Evolutionary conservation across 2,329 filamentous ascomycete genomes (phyloP), one percentile per base, ranked within the genome.

Genomic region (Beauveria pseudobassiana): DNA sequence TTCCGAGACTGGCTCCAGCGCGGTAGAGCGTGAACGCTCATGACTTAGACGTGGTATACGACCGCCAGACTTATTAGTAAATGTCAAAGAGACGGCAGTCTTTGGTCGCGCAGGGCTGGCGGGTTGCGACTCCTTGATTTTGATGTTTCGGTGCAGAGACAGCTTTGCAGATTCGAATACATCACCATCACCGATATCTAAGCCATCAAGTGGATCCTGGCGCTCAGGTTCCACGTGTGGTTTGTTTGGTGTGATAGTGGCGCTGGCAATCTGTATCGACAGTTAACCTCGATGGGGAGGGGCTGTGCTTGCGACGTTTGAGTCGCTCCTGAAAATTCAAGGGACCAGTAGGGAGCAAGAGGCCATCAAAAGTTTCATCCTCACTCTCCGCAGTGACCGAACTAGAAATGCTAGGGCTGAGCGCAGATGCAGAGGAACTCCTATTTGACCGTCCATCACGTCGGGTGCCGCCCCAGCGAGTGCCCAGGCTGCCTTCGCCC

Each of bases 381-480:
- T 97, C 93, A 70, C 93, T 98, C 77, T 97, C 95, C 10, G 86
- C 84, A 1, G 92, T 96, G 67, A 96, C 87, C 65, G 90, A 95
- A 74, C 93, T 98, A 22, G 92, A 90, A 61, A 96, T 84, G 72
- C 93, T 98, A 16, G 95, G 93, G 71, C 93, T 98, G 73, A 97
- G 83, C 30, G 91, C 90, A 45, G 93, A 96, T 42, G 88, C 86
- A 20, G 91, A 93, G 1, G 92, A 96, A 77, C 91, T 95, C 69
- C 91, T 87, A 69, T 87, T 87, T 54, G 91, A 93, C 46, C 85
- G 86, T n/a, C 82, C 83, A 69, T 93, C 91, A 68, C 91, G 86
- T 66, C 87, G 84, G 16, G 91, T 96, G 50, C 93, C 93, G 45
- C 90, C 93, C 75, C 93, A 93, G 62, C 93, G 85, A 50, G 93